Evolutionary conservation across 2,329 filamentous ascomycete species (phyloP).

Genomic region (Botrytis fragariae): DNA sequence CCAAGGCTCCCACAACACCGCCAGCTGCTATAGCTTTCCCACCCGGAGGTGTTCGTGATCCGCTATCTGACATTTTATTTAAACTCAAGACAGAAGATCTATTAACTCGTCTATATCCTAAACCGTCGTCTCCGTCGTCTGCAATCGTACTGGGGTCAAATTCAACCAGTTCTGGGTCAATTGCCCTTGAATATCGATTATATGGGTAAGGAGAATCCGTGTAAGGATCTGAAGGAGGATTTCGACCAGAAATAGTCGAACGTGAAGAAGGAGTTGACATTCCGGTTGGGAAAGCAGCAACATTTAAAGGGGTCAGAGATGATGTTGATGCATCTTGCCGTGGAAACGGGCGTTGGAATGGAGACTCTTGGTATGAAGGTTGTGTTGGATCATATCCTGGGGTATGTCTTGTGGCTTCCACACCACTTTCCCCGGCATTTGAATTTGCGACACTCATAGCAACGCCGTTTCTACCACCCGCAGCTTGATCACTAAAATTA

Average conservation of each 20-base stretch:
- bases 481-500: constrained; percentile 61
- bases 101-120: constrained; percentile 53
- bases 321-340: constrained; percentile 29
- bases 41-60: constrained; percentile 28
- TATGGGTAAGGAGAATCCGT: constrained; percentile 31
- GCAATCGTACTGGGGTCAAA: constrained; percentile 71
- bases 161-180: constrained; percentile 34
- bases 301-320: constrained; percentile 35
- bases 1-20: constrained; percentile 34
- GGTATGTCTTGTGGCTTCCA: constrained; percentile 55
- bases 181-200: constrained; percentile 34
- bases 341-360: constrained; percentile 17
- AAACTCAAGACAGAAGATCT: constrained; percentile 51
- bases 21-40: constrained; percentile 45
- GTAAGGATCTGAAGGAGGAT: constrained; percentile 32
- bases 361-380: constrained; percentile 22
- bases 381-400: constrained; percentile 32
- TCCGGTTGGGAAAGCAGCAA: constrained; percentile 35
- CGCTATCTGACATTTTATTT: constrained; percentile 30
- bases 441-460: constrained; percentile 64
- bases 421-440: constrained; percentile 62
- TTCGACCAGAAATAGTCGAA: constrained; percentile 31
- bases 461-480: constrained; percentile 66
- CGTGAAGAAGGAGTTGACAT: constrained; percentile 34
- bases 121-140: constrained; percentile 85